phyloP scores from a whole-genome alignment of 768 basidiomycete species.

The Mycena latifolia region DNA sequence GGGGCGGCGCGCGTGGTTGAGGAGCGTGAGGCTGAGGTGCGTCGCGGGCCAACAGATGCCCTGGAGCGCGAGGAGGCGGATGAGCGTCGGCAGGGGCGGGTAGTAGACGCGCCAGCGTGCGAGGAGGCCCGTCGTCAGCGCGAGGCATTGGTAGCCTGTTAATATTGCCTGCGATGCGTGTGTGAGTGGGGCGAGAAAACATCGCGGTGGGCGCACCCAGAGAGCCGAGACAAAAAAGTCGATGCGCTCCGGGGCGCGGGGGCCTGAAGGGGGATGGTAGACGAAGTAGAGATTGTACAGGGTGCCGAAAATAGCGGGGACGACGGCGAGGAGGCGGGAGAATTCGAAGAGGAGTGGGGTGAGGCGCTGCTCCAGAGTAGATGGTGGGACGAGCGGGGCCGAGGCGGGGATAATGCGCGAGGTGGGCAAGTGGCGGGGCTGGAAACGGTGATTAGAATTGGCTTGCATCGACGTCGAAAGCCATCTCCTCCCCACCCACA shows the following conservation, averaged over 20 bases:
- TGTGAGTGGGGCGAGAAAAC: too few relatives aligned
- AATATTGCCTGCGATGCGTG: slow-evolving; percentile 69
- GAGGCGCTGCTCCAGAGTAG: slow-evolving; percentile 57
- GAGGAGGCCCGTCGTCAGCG: slow-evolving; percentile 89
- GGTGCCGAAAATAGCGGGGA: slow-evolving; percentile 78
- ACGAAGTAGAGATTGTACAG: slow-evolving; percentile 71
- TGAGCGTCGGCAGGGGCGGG: slow-evolving; percentile 86
- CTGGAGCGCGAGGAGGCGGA: slow-evolving; percentile 92
- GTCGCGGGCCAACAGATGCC: slow-evolving; percentile 98
- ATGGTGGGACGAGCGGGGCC: slow-evolving; percentile 62
- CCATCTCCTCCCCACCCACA: too few relatives aligned
- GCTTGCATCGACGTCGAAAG: too few relatives aligned
- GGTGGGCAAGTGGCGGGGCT: slow-evolving; percentile 79
- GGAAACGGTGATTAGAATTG: slow-evolving; percentile 16
- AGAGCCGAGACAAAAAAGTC: slow-evolving; percentile 78
- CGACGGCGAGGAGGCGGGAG: slow-evolving; percentile 76
- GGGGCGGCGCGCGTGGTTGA: slow-evolving; percentile 78
- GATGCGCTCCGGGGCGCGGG: slow-evolving; percentile 62
- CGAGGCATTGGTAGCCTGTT: slow-evolving; percentile 91
- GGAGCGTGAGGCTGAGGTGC: slow-evolving; percentile 81
- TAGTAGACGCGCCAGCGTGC: slow-evolving; percentile 95
- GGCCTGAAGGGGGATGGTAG: slow-evolving; percentile 54
- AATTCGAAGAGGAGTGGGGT: slow-evolving; percentile 77
- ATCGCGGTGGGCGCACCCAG: slow-evolving; percentile 72
- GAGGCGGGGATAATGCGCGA: slow-evolving; percentile 69